Evolutionary conservation across 2,329 filamentous ascomycete genomes (phyloP).

Genomic region (Aspergillus candidus): DNA sequence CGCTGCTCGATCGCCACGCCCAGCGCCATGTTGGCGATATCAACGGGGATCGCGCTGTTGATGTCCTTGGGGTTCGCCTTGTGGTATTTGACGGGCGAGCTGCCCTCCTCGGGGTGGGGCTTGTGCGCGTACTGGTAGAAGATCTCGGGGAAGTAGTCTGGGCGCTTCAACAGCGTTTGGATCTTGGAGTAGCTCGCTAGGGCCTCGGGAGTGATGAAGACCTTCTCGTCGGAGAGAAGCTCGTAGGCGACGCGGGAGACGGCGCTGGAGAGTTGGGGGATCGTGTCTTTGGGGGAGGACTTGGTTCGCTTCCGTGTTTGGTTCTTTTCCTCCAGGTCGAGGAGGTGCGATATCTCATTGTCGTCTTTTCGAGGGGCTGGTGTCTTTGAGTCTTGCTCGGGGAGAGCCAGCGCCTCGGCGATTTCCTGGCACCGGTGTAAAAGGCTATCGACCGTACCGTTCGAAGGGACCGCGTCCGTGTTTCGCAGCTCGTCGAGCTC

Average conservation of each 20-base stretch:
- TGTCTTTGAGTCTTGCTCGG: slow-evolving; percentile 15
- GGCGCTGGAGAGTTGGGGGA: slow-evolving; percentile 34
- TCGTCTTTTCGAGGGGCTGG: slow-evolving; percentile 17
- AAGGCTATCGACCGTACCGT: slow-evolving; percentile 28
- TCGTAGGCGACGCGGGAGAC: slow-evolving; percentile 57
- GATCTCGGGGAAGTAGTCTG: slow-evolving; percentile 70
- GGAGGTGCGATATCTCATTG: slow-evolving; percentile 36
- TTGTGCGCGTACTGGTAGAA: slow-evolving; percentile 82
- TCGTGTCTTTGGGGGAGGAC: slow-evolving; percentile 23
- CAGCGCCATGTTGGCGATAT: slow-evolving; percentile 66
- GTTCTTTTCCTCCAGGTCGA: slow-evolving; percentile 37
- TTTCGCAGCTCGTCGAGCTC: slow-evolving; percentile 25
- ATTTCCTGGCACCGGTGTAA: slow-evolving; percentile 32
- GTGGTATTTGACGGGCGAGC: slow-evolving; percentile 55
- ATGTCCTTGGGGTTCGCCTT: slow-evolving; percentile 62
- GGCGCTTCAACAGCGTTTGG: slow-evolving; percentile 65
- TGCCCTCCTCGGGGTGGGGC: slow-evolving; percentile 59
- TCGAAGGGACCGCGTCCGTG: slow-evolving; percentile 28
- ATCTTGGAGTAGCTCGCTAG: slow-evolving; percentile 70
- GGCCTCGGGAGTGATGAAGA: slow-evolving; percentile 71
- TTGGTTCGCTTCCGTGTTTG: slow-evolving; percentile 18
- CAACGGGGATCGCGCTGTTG: slow-evolving; percentile 65
- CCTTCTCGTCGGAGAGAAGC: slow-evolving; percentile 65
- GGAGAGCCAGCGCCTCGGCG: slow-evolving; percentile 25
- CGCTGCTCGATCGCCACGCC: slow-evolving; percentile 72